Percentiles rank a stretch among this genome's conserved stretches.
Evolutionary conservation across 2,329 filamentous ascomycete genomes (phyloP).

Genomic region (Verticillium dahliae): DNA sequence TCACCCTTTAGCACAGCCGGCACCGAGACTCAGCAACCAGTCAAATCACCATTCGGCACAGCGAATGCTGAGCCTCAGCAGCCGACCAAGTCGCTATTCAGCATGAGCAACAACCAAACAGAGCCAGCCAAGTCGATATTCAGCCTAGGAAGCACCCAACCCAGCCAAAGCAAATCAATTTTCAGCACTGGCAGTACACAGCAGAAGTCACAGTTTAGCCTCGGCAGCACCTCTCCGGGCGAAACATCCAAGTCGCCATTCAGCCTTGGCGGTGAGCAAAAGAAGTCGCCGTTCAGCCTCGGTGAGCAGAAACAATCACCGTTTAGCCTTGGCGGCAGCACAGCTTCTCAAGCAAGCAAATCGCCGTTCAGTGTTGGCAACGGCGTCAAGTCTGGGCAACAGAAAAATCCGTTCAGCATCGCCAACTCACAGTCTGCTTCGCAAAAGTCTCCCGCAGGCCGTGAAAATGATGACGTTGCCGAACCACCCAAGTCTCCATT

Average conservation of each 20-base stretch:
- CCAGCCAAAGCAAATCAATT: constrained; percentile 1
- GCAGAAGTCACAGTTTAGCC: neutral
- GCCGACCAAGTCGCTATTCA: neutral
- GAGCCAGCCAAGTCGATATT: neutral
- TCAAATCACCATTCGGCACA: neutral
- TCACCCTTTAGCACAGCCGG: constrained; percentile 10
- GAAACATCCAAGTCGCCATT: neutral
- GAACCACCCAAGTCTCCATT: constrained; percentile 25
- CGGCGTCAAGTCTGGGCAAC: neutral
- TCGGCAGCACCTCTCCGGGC: neutral
- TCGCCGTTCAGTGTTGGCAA: constrained; percentile 9
- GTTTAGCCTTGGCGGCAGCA: neutral
- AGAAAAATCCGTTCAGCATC: neutral
- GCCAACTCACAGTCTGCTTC: neutral
- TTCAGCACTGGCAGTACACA: neutral
- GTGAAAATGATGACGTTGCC: neutral
- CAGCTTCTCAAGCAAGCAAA: constrained; percentile 22
- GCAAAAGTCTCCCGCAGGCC: neutral
- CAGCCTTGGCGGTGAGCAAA: neutral
- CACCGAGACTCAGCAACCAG: neutral
- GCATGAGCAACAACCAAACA: neutral
- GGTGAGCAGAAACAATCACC: neutral
- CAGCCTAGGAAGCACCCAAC: neutral
- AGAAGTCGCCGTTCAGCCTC: constrained; percentile 3
- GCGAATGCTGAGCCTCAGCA: neutral